Percentiles rank a stretch among this genome's conserved stretches.
phyloP scores from a whole-genome alignment of 2,329 filamentous ascomycete genomes.

The Chaetomium strumarium region DNA sequence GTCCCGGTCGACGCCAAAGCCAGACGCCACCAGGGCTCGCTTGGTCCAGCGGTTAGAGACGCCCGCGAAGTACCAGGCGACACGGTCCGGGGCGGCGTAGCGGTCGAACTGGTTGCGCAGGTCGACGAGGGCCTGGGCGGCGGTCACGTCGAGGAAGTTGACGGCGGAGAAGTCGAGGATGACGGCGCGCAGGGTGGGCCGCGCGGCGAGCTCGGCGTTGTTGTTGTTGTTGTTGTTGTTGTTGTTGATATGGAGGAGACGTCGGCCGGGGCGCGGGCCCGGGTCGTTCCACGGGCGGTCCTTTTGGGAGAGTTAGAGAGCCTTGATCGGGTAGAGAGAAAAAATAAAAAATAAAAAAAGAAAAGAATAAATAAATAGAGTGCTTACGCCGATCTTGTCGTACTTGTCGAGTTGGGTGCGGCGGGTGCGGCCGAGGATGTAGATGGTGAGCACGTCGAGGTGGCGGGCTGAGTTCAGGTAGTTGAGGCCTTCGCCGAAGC shows the following conservation, averaged over 20 bases:
- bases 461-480: constrained; percentile 47
- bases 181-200: constrained; percentile 52
- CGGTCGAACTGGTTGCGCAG: constrained; percentile 89
- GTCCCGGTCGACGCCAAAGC: constrained; percentile 42
- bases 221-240: no score
- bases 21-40: constrained; percentile 58
- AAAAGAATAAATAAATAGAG: background rate
- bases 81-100: constrained; percentile 71
- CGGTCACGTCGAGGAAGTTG: constrained; percentile 90
- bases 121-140: constrained; percentile 86
- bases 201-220: background rate
- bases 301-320: background rate
- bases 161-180: constrained; percentile 92
- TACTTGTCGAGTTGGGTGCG: constrained; percentile 32
- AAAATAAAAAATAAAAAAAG: no score
- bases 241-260: no score
- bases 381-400: constrained; percentile 28
- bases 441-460: constrained; percentile 36
- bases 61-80: constrained; percentile 95
- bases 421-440: constrained; percentile 36
- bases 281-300: no score
- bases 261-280: no score
- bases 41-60: constrained; percentile 95
- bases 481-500: constrained; percentile 47
- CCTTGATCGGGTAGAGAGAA: background rate